Conservation (phyloP, 2,329 filamentous ascomycete genomes). For the Colletotrichum scovillei region DNA sequence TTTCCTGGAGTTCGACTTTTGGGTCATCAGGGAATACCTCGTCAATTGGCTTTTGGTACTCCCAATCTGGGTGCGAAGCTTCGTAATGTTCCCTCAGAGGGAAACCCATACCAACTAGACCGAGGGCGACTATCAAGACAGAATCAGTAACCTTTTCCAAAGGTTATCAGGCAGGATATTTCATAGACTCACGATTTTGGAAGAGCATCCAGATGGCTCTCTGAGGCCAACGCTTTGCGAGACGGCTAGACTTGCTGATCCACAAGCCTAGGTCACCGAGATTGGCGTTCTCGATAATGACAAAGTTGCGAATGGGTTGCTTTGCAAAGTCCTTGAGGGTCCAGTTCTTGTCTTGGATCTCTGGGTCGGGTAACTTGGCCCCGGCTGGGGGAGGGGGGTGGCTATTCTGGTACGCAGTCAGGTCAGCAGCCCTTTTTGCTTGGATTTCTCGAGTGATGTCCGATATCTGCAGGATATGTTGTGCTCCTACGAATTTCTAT, state of each 20-base stretch:
- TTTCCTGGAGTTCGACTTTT: conserved; percentile 25
- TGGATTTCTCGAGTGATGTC: conserved; percentile 37
- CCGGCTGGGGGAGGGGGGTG: not conserved
- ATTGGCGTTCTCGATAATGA: conserved; percentile 43
- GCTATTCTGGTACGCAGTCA: not conserved
- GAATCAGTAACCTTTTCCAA: conserved; percentile 9
- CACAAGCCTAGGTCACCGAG: conserved; percentile 38
- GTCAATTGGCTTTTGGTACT: conserved; percentile 16
- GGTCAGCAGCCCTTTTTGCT: not conserved
- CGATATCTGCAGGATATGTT: conserved; percentile 43
- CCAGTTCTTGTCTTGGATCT: conserved; percentile 9
- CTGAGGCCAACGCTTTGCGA: conserved; percentile 10
- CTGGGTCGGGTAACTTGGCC: not conserved
- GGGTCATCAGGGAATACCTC: conserved; percentile 20
- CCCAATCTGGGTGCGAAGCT: conserved; percentile 1
- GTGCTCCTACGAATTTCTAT: conserved; percentile 40
- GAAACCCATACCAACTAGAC: conserved; percentile 43
- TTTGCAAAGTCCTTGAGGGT: not conserved
- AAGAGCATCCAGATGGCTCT: conserved; percentile 32
- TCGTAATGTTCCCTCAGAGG: conserved; percentile 11
- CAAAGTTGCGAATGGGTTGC: conserved; percentile 25
- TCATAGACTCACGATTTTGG: conserved; percentile 17
- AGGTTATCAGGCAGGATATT: not conserved
- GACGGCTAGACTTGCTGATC: conserved; percentile 28
- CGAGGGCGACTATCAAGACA: conserved; percentile 40